Conservation (phyloP, 2,329 filamentous ascomycete genomes). For the Neopestalotiopsis clavispora region DNA sequence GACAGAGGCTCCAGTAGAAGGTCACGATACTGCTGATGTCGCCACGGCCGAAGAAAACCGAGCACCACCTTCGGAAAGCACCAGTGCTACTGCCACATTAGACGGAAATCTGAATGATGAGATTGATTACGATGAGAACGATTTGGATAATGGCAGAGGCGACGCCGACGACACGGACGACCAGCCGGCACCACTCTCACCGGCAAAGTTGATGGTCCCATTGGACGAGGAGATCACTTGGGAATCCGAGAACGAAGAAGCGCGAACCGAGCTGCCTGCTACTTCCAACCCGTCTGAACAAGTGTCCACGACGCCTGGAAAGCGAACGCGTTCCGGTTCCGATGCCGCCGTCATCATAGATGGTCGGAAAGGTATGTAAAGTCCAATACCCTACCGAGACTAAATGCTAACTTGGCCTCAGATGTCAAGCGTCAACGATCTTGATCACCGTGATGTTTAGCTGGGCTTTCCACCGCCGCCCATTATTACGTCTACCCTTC, state of each 20-base stretch:
- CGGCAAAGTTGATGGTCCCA: constrained; percentile 17
- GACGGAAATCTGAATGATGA: constrained; percentile 37
- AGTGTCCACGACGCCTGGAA: constrained; percentile 39
- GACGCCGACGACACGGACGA: constrained; percentile 24
- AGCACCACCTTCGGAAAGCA: constrained; percentile 38
- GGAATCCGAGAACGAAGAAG: constrained; percentile 39
- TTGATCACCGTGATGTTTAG: constrained; percentile 30
- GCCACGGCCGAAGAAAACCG: constrained; percentile 28
- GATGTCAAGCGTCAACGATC: constrained; percentile 59
- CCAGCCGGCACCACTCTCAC: constrained; percentile 6
- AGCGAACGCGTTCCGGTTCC: constrained; percentile 34
- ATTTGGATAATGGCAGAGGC: constrained; percentile 30
- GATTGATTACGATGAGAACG: constrained; percentile 42
- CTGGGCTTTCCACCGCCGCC: background rate
- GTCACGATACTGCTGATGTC: background rate
- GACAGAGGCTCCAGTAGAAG: background rate
- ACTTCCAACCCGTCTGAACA: constrained; percentile 34
- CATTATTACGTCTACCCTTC: background rate
- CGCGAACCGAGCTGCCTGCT: constrained; percentile 22
- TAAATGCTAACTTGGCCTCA: constrained; percentile 36
- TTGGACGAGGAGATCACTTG: constrained; percentile 38
- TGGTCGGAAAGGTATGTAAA: constrained; percentile 35
- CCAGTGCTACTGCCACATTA: constrained; percentile 39
- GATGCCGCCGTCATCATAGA: constrained; percentile 28
- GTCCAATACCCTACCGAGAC: background rate